phyloP scores from a whole-genome alignment of 495 filamentous ascomycete species.

The Acidomyces sp. region DNA sequence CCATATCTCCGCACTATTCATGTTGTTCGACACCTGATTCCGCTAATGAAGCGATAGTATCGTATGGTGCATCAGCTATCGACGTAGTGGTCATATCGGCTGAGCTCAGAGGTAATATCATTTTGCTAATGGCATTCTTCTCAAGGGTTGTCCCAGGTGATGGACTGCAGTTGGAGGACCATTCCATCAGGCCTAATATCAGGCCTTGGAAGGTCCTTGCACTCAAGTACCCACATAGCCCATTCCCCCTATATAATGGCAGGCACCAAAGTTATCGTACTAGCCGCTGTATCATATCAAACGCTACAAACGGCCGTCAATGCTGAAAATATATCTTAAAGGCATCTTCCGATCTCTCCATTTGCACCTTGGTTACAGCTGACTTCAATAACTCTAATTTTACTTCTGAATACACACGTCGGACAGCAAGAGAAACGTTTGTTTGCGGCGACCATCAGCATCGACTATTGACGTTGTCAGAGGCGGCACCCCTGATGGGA shows the following conservation, averaged over 20 bases:
- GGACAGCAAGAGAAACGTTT: slow-evolving; percentile 48
- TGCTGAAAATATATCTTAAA: slow-evolving; percentile 41
- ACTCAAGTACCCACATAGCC: slow-evolving; percentile 33
- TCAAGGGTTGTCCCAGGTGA: slow-evolving; percentile 40
- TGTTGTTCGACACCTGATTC: slow-evolving; percentile 43
- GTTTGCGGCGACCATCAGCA: slow-evolving; percentile 52
- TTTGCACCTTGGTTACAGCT: slow-evolving; percentile 48
- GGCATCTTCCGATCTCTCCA: slow-evolving; percentile 44
- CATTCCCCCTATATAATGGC: slow-evolving; percentile 21
- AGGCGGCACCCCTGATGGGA: slow-evolving; percentile 47
- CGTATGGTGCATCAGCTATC: slow-evolving; percentile 39
- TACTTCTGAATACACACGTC: slow-evolving; percentile 41
- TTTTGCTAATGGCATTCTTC: slow-evolving; percentile 33
- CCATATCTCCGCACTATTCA: slow-evolving; percentile 41
- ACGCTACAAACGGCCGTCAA: slow-evolving; percentile 44
- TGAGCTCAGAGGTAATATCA: slow-evolving; percentile 25
- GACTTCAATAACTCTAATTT: slow-evolving; percentile 44
- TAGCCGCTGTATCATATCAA: slow-evolving; percentile 35
- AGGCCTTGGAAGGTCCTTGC: slow-evolving; percentile 31
- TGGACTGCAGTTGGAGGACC: slow-evolving; percentile 35
- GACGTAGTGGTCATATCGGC: slow-evolving; percentile 34
- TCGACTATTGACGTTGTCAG: slow-evolving; percentile 52
- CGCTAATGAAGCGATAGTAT: slow-evolving; percentile 33
- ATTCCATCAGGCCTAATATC: slow-evolving; percentile 36
- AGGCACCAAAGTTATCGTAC: slow-evolving; percentile 32